phyloP scores from a whole-genome alignment of 1,284 basidiomycete species.

The Grifola frondosa region DNA sequence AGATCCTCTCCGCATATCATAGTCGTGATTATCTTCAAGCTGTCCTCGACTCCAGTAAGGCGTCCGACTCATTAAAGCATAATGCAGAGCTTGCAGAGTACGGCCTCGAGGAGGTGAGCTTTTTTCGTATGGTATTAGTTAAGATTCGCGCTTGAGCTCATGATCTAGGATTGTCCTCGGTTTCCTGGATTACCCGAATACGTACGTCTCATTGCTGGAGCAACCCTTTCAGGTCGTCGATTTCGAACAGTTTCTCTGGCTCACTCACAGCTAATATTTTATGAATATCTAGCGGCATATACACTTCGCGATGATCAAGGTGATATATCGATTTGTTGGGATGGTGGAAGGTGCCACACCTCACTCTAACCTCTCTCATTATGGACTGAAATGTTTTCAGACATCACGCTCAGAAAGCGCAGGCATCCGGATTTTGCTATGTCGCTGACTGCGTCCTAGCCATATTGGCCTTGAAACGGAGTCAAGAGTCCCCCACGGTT shows the following conservation, averaged over 20 bases:
- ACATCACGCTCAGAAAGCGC: slow-evolving; percentile 74
- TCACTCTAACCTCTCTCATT: background rate
- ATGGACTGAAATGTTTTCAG: slow-evolving; percentile 33
- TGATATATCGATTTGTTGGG: slow-evolving; percentile 79
- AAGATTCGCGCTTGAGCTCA: slow-evolving; percentile 6
- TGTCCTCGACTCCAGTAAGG: slow-evolving; percentile 40
- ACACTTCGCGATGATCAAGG: slow-evolving; percentile 53
- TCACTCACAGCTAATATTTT: background rate
- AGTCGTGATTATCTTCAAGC: slow-evolving; percentile 57
- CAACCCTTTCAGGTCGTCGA: slow-evolving; percentile 41
- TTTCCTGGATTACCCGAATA: slow-evolving; percentile 75
- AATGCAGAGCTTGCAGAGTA: slow-evolving; percentile 39
- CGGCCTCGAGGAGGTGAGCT: slow-evolving; percentile 66
- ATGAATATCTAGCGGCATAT: slow-evolving; percentile 51
- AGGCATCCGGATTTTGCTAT: slow-evolving; percentile 90
- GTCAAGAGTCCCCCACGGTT: slow-evolving; percentile 12
- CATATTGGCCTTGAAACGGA: slow-evolving; percentile 59
- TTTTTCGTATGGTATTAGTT: background rate
- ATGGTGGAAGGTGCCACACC: slow-evolving; percentile 66
- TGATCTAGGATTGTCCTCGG: slow-evolving; percentile 73
- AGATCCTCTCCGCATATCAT: slow-evolving; percentile 58
- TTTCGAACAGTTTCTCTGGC: background rate
- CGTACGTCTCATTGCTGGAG: slow-evolving; percentile 72
- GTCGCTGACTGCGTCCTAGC: slow-evolving; percentile 88
- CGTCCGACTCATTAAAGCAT: slow-evolving; percentile 21